These are phyloP conservation scores for Collybia mongolica DNA, from an alignment of 768 basidiomycete genomes.

Conservation along the genomic window DNA sequence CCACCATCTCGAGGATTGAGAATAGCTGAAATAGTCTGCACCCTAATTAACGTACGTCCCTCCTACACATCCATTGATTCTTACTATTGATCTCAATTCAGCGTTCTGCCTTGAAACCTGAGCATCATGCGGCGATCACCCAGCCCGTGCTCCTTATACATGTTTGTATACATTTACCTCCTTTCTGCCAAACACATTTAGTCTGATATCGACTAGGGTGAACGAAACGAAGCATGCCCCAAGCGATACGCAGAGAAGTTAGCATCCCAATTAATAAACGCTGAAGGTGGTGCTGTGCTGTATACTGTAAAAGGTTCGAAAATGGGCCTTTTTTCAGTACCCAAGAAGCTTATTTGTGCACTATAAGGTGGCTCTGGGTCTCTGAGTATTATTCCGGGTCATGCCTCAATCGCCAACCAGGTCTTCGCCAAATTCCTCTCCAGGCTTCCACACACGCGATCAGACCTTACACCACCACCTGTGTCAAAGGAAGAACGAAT, in stretches of 20 bases:
- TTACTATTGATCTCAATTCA: slow-evolving; percentile 21
- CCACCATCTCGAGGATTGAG: slow-evolving; percentile 56
- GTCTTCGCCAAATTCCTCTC: slow-evolving; percentile 61
- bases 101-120: slow-evolving; percentile 53
- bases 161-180: slow-evolving; percentile 33
- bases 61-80: neutral
- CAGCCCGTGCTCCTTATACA: slow-evolving; percentile 72
- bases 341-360: neutral
- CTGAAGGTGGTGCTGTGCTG: slow-evolving; percentile 46
- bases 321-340: neutral
- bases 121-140: slow-evolving; percentile 49
- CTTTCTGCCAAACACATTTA: neutral
- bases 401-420: slow-evolving; percentile 62
- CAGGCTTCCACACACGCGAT: slow-evolving; percentile 47
- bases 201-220: slow-evolving; percentile 43
- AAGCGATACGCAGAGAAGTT: slow-evolving; percentile 57
- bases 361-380: slow-evolving; percentile 51
- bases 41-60: slow-evolving; percentile 57
- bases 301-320: slow-evolving; percentile 60
- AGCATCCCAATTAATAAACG: slow-evolving; percentile 45
- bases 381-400: slow-evolving; percentile 53
- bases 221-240: slow-evolving; percentile 53
- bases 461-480: slow-evolving; percentile 41
- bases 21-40: slow-evolving; percentile 47
- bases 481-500: slow-evolving; percentile 46